A percentile compares a stretch with the other conserved stretches of the same genome.
phyloP scores from a whole-genome alignment of 2,329 filamentous ascomycete species.

The Amauroascus verrucosus region DNA sequence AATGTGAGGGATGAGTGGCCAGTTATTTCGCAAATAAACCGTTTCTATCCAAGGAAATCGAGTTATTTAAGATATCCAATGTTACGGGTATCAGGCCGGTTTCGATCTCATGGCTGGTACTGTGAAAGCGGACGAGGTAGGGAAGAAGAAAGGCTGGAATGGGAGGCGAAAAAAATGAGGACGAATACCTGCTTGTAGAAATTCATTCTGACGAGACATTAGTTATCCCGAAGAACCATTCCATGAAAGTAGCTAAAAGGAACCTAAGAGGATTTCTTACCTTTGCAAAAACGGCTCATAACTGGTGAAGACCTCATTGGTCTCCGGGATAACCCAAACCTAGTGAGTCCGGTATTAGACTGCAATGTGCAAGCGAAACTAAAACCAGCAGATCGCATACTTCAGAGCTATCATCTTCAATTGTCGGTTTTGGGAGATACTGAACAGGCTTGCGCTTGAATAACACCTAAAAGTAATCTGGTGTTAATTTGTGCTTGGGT shows the following conservation, averaged over 20 bases:
- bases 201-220: constrained; percentile 55
- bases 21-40: constrained; percentile 92
- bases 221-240: neutral
- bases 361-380: neutral
- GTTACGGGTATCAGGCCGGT: neutral
- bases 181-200: constrained; percentile 73
- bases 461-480: constrained; percentile 56
- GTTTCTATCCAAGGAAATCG: constrained; percentile 45
- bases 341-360: constrained; percentile 29
- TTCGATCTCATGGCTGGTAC: neutral
- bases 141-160: too few species aligned
- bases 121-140: neutral
- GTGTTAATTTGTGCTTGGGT: neutral
- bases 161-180: neutral
- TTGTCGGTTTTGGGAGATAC: constrained; percentile 59
- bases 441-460: constrained; percentile 94
- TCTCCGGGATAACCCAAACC: constrained; percentile 88
- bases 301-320: constrained; percentile 75
- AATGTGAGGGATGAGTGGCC: constrained; percentile 85
- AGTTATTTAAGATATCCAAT: constrained; percentile 1
- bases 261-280: too few species aligned
- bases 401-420: constrained; percentile 74
- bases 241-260: too few species aligned
- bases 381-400: constrained; percentile 40
- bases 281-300: constrained; percentile 82